Evolutionary conservation across 139 green algal genomes (phyloP), one percentile per base, ranked within the genome.

Genomic region (Tetratostichococcus sp.): DNA sequence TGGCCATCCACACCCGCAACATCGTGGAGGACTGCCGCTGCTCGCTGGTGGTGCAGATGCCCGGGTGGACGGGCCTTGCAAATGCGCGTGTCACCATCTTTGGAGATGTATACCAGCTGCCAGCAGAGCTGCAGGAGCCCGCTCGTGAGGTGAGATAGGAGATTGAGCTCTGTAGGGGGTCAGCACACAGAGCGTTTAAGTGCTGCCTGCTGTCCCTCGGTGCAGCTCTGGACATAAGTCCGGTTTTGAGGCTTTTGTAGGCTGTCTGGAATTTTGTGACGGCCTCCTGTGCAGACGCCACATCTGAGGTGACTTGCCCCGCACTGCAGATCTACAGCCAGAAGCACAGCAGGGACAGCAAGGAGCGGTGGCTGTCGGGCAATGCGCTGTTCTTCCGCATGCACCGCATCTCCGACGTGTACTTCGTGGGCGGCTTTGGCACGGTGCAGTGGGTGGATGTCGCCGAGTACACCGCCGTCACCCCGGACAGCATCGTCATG

Each of bases 1-100:
- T 96, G 74, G 91, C 88, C 75, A 94, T 95, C 72, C 91, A 97
- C 77, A 94, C 91, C 28, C 82, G 91, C 70, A 97, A 97, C 86
- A 80, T 97, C 58, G 68, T 85, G 33, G 86, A 86, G 68, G 88
- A 97, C 88, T 83, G 77, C 39, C 89, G 71, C 69, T 95, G 58
- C 65, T 87, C 79, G 32, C 65, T 94, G 35, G 81, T 94, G 35
- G 89, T 97, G 65, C 90, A 98, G 87, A 97, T 98, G 89, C 94
- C 93, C 5, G 96, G 96, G 19, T 99, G 96, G 96, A 92, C 89
- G 66, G 96, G 96, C 6, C 87, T 99, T 71, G 90, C 94, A 32
- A 99, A 99, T 73, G 95, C 96, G 19, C 82, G 94, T 31, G 95
- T 98, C 23, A 99, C 96, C 62, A 95, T 99, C 35, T 99, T 99